Evolutionary conservation across 164 flowering plant species (phyloP).

Genomic region (Berberis thunbergii): DNA sequence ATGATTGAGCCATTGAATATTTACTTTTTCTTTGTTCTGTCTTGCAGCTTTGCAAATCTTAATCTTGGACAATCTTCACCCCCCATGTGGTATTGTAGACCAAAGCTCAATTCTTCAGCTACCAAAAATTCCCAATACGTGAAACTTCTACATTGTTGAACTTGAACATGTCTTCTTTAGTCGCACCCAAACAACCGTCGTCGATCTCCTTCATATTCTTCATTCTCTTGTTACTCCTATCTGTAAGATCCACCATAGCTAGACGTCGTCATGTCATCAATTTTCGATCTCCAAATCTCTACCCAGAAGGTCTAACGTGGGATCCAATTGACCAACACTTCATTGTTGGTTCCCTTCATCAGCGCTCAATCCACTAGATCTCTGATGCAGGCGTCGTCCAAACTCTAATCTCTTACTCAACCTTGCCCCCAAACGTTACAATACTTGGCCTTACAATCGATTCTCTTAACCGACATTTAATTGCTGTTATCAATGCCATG

Average conservation of each 20-base stretch:
- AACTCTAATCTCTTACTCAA: slow-evolving; percentile 37
- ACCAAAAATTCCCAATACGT: too few relatives aligned
- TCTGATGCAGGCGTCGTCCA: slow-evolving; percentile 70
- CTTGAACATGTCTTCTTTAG: too few relatives aligned
- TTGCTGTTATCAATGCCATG: slow-evolving; percentile 46
- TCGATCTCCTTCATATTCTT: too few relatives aligned
- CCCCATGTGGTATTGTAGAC: too few relatives aligned
- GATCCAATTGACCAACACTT: slow-evolving; percentile 68
- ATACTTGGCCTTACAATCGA: slow-evolving; percentile 61
- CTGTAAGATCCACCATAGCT: slow-evolving; percentile 12
- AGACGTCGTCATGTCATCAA: slow-evolving; percentile 41
- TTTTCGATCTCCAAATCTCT: slow-evolving; percentile 60
- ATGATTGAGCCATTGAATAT: too few relatives aligned
- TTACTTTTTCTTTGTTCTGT: too few relatives aligned
- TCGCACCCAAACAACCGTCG: too few relatives aligned
- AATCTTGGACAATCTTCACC: too few relatives aligned
- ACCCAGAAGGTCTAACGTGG: slow-evolving; percentile 60
- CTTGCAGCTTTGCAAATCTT: too few relatives aligned
- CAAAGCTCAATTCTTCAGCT: too few relatives aligned
- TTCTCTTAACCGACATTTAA: slow-evolving; percentile 39
- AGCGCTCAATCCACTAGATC: slow-evolving; percentile 40
- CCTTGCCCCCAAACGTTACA: slow-evolving; percentile 48
- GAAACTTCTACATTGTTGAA: too few relatives aligned
- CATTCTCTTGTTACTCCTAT: too few relatives aligned
- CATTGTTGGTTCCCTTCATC: slow-evolving; percentile 48